These are phyloP conservation scores for Fusarium aywerte DNA, from an alignment of 2,329 filamentous ascomycete genomes.

Conservation along the genomic window DNA sequence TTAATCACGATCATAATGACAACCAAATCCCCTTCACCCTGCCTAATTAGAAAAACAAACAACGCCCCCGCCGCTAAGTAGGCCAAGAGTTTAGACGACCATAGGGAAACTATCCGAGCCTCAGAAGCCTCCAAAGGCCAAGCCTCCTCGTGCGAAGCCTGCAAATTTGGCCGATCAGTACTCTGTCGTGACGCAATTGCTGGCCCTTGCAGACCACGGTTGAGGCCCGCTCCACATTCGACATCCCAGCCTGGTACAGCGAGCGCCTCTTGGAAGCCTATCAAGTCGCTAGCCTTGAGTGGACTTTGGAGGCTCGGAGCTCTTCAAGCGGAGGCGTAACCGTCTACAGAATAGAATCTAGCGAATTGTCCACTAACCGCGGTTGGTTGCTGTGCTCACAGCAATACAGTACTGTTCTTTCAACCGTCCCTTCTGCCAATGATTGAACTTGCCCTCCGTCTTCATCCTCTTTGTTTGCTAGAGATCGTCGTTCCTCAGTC, in stretches of 20 bases:
- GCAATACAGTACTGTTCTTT: constrained; percentile 8
- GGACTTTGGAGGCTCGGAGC: constrained; percentile 17
- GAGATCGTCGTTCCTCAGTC: constrained; percentile 20
- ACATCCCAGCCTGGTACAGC: constrained; percentile 12
- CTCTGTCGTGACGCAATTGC: constrained; percentile 49
- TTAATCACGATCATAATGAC: background rate
- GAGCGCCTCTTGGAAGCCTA: constrained; percentile 10
- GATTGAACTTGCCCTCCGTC: constrained; percentile 4
- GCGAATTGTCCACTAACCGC: constrained; percentile 15
- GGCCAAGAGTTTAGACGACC: constrained; percentile 36
- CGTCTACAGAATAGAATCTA: constrained; percentile 19
- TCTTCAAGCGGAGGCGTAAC: constrained; percentile 15
- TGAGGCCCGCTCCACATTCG: constrained; percentile 28
- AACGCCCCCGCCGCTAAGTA: constrained; percentile 29
- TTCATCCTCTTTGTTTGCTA: constrained; percentile 1
- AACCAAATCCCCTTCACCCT: constrained; percentile 25
- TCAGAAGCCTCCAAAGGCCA: constrained; percentile 29
- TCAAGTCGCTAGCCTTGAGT: constrained; percentile 11
- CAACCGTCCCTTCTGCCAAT: constrained; percentile 5
- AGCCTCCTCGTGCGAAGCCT: constrained; percentile 40
- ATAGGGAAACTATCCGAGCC: constrained; percentile 38
- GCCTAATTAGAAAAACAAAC: constrained; percentile 34
- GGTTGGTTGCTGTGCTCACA: constrained; percentile 11
- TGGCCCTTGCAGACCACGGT: constrained; percentile 42
- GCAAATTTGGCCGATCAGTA: constrained; percentile 46